Percentiles rank a stretch among this genome's conserved stretches.
Conservation (phyloP, 345 rosid genomes). For the Lagerstroemia speciosa region DNA sequence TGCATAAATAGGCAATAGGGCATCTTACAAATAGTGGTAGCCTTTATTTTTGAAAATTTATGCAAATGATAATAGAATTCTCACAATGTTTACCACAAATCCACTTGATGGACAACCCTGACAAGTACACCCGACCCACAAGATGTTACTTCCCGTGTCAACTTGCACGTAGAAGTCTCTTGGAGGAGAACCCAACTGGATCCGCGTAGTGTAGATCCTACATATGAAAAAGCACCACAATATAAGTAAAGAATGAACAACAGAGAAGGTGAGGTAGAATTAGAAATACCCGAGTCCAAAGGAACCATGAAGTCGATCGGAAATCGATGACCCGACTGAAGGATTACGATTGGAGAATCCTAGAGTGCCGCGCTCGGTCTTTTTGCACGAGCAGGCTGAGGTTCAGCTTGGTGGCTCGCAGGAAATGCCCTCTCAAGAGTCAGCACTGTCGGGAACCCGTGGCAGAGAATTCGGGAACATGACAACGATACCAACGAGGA, state of each 20-base stretch:
- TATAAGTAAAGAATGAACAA: too few species aligned
- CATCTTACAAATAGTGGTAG: too few species aligned
- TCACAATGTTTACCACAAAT: too few species aligned
- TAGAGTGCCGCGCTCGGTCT: slow-evolving; percentile 57
- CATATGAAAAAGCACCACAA: too few species aligned
- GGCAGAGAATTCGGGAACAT: too few species aligned
- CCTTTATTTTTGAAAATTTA: too few species aligned
- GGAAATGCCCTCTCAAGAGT: slow-evolving; percentile 53
- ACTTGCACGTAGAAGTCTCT: slow-evolving; percentile 84
- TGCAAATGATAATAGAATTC: too few species aligned
- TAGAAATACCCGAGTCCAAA: not conserved
- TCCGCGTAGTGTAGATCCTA: too few species aligned
- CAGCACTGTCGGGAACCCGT: slow-evolving; percentile 41
- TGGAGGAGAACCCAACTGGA: slow-evolving; percentile 84
- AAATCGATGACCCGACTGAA: slow-evolving; percentile 60
- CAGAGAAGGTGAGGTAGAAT: too few species aligned
- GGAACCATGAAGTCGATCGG: slow-evolving; percentile 32
- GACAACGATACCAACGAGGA: too few species aligned
- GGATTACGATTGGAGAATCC: slow-evolving; percentile 47
- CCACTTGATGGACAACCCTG: slow-evolving; percentile 88
- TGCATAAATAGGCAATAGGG: too few species aligned
- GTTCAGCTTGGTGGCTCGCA: slow-evolving; percentile 34
- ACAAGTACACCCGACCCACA: slow-evolving; percentile 88
- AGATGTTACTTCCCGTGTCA: too few species aligned
- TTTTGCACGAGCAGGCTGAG: slow-evolving; percentile 49